Conservation (phyloP, 352 stramenopile genomes). For the Globisporangium lucens region DNA sequence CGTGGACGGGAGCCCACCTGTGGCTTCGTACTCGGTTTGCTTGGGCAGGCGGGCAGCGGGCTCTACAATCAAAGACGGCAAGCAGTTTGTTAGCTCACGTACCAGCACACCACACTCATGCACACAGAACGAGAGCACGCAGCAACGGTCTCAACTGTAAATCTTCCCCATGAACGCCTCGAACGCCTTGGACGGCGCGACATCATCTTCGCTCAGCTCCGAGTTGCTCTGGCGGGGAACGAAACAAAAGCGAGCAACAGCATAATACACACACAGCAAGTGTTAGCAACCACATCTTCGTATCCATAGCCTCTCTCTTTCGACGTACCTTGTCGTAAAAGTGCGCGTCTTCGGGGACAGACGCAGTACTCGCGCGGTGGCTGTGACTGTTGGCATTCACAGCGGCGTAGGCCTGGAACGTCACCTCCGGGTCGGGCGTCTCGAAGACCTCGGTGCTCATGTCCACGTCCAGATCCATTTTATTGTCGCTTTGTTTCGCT, state of each 20-base stretch:
- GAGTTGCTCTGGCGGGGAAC: constrained; percentile 29
- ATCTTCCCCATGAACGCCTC: constrained; percentile 84
- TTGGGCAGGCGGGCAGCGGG: constrained; percentile 32
- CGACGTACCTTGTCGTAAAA: constrained; percentile 53
- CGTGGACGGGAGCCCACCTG: constrained; percentile 5
- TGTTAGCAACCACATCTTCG: not conserved
- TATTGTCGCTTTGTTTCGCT: not conserved
- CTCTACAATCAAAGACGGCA: constrained; percentile 27
- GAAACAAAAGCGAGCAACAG: not conserved
- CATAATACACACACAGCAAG: not conserved
- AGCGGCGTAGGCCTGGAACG: constrained; percentile 56
- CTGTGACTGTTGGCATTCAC: constrained; percentile 24
- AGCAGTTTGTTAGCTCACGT: not conserved
- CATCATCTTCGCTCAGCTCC: constrained; percentile 58
- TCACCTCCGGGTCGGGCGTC: constrained; percentile 62
- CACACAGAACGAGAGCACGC: not conserved
- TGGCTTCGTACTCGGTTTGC: constrained; percentile 55
- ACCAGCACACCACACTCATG: not conserved
- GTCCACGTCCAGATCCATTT: constrained; percentile 16
- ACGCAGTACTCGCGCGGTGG: constrained; percentile 12
- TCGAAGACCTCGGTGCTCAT: constrained; percentile 79
- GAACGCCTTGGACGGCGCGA: constrained; percentile 56
- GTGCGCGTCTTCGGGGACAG: constrained; percentile 36
- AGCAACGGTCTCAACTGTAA: constrained; percentile 46
- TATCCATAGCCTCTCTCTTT: not conserved